These are phyloP conservation scores for Calonectria pseudoreteaudii DNA, from an alignment of 2,329 filamentous ascomycete species.

Conservation along the genomic window DNA sequence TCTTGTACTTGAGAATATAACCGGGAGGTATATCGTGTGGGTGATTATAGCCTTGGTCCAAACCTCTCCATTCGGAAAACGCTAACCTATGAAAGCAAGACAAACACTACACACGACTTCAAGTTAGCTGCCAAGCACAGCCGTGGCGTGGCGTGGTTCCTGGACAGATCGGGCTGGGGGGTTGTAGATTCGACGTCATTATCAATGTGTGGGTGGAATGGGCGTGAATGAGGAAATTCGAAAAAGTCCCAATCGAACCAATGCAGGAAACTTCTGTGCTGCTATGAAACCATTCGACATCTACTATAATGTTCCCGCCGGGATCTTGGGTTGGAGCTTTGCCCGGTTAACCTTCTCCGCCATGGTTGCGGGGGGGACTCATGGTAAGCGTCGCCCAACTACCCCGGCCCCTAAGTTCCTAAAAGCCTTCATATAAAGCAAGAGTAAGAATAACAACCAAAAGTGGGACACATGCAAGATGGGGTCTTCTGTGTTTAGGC, in stretches of 20 bases:
- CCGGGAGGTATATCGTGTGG: neutral
- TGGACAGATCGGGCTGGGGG: neutral
- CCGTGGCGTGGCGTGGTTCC: neutral
- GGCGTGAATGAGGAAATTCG: neutral
- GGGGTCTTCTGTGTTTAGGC: neutral
- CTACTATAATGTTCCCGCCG: neutral
- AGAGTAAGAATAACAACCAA: neutral
- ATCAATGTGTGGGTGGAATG: neutral
- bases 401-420: neutral
- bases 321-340: slow-evolving; percentile 7
- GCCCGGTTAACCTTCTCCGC: slow-evolving; percentile 31
- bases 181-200: neutral
- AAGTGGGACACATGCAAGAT: too few species aligned
- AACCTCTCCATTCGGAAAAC: slow-evolving; percentile 19
- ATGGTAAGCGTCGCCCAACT: neutral
- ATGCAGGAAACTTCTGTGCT: neutral
- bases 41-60: slow-evolving; percentile 4
- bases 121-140: neutral
- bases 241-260: neutral
- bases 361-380: neutral
- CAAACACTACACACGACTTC: neutral
- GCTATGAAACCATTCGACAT: slow-evolving; percentile 11
- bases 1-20: neutral
- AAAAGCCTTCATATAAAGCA: too few species aligned
- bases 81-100: slow-evolving; percentile 15